Evolutionary conservation across 768 basidiomycete species (phyloP).

Genomic region (Pleurotus giganteus): DNA sequence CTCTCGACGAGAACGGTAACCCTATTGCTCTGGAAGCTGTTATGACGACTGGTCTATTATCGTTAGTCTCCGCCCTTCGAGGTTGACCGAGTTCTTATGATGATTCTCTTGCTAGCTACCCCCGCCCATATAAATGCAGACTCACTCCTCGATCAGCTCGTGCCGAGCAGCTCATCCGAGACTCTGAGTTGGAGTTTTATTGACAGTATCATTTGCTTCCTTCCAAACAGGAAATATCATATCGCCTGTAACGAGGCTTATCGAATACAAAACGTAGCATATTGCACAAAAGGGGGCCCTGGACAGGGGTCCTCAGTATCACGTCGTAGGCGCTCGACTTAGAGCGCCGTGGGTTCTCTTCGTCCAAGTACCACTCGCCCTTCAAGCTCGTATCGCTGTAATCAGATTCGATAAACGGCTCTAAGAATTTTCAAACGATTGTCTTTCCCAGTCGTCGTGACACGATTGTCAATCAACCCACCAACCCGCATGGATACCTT

Average conservation of each 20-base stretch:
- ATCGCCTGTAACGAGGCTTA: not conserved
- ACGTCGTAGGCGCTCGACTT: too few relatives aligned
- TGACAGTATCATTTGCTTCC: not conserved
- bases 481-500: too few relatives aligned
- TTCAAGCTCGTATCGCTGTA: too few relatives aligned
- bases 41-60: conserved; percentile 9
- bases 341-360: too few relatives aligned
- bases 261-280: too few relatives aligned
- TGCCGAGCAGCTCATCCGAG: conserved; percentile 8
- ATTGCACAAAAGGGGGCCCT: too few relatives aligned
- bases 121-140: conserved; percentile 1
- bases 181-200: conserved; percentile 8
- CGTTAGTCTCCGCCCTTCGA: not conserved
- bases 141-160: not conserved
- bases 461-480: too few relatives aligned
- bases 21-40: conserved; percentile 12
- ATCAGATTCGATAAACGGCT: too few relatives aligned
- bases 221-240: not conserved
- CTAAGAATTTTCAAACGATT: too few relatives aligned
- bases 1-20: conserved; percentile 16
- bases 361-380: too few relatives aligned
- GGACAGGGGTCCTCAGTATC: too few relatives aligned
- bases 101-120: not conserved
- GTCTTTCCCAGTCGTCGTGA: too few relatives aligned
- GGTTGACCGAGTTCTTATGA: not conserved